Evolutionary conservation across 2,329 filamentous ascomycete genomes (phyloP), one percentile per base, ranked within the genome.

Genomic region (Raffaelea arxii): DNA sequence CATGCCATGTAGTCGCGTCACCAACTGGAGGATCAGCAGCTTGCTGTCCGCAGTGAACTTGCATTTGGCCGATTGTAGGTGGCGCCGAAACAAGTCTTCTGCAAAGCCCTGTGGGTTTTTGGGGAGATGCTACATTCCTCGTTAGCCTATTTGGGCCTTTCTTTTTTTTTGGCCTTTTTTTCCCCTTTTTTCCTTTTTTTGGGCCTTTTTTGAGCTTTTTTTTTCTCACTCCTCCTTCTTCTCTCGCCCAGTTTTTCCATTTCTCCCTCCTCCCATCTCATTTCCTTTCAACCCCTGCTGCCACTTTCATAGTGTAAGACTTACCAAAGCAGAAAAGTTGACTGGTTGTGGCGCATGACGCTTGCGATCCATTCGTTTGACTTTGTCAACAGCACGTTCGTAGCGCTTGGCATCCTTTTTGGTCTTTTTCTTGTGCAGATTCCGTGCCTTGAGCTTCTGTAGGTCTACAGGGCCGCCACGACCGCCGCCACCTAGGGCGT

Each of bases 21-120:
- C 86, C 1, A 98, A 75, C 61, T 97, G 89, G 41, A 98, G 67
- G 19, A 55, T 41, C 50, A 52, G 72, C 1, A 97, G 73, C 62
- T 89, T 95, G 56, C 90, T 87, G 54, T 97, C 91, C 21, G 96
- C 74, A 12, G 87, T 81, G 41, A 98, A 72, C 63, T 86, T 92
- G 19, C 84, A 80, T 66, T 89, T 94, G 21, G 82, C 80, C 57
- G 84, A 91, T 56, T 94, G 88, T 37, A 98, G 70, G 58, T 98
- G 92, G 62, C 92, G 95, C 38, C 81, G 78, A 65, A 96, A 98
- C 6, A 98, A 72, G 43, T 77, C 75, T 65, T 98, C 92, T 3
- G 89, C 86, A 58, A 97, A 97, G 0, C 86, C 86, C 62, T 98
- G 92, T 1, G 92, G 90, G 55, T 97, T 90, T 62, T 96, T 86